Evolutionary conservation across 345 rosid species (phyloP).

Genomic region (Clausena lansium): DNA sequence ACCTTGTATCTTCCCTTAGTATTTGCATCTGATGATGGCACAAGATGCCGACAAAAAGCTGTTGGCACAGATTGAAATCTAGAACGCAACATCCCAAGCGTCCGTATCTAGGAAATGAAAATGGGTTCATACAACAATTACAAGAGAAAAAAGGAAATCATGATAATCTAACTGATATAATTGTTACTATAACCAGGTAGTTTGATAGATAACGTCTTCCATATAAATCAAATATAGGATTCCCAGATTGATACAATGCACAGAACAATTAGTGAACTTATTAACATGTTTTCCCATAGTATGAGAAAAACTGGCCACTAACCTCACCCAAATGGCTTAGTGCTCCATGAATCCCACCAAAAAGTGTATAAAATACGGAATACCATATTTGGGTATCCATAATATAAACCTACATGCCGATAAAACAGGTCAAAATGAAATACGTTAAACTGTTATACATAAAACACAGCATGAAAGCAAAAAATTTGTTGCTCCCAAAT

Average conservation of each 20-base stretch:
- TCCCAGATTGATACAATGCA: no score
- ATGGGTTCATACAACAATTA: constrained; percentile 12
- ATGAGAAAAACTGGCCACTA: constrained; percentile 25
- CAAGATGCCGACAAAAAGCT: constrained; percentile 61
- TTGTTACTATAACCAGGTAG: not conserved
- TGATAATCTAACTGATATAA: constrained; percentile 1
- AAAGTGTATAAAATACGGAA: constrained; percentile 84
- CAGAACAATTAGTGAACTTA: not conserved
- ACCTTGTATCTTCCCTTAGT: constrained; percentile 35
- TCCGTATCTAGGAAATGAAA: constrained; percentile 63
- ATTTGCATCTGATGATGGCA: constrained; percentile 49
- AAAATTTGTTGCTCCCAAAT: constrained; percentile 14
- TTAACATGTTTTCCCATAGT: not conserved
- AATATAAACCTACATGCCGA: constrained; percentile 69
- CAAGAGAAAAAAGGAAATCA: constrained; percentile 8
- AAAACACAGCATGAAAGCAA: constrained; percentile 7
- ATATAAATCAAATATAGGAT: no score
- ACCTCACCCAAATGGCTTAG: constrained; percentile 99
- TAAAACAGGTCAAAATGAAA: constrained; percentile 17
- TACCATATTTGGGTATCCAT: constrained; percentile 99
- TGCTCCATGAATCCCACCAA: constrained; percentile 96
- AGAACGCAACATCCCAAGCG: constrained; percentile 94
- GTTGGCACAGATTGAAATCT: constrained; percentile 72
- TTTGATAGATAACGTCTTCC: not conserved
- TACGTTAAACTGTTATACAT: not conserved